Base-by-base conservation (phyloP, 148 eudicot species). In the Spergularia marina region DNA sequence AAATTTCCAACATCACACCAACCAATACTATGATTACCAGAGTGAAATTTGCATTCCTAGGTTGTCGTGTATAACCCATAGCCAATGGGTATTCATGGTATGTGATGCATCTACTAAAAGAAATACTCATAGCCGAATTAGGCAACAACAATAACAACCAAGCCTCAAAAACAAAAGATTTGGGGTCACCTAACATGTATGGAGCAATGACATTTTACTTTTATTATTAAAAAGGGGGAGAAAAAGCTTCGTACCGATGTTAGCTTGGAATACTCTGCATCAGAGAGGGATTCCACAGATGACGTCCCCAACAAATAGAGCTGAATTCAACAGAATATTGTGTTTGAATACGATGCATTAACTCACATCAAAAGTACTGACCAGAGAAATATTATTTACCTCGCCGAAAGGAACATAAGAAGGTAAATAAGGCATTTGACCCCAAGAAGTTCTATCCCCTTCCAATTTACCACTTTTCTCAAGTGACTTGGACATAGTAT, bases 391-490 rank as follows among this genome's bases (percentile, higher is more conserved):
- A 36, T 59, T 17, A 53, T 71, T 64, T 89, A 95, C 99, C 96
- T 95, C 92, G 47, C 99, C 99, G 84, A 95, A 95, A 21, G 99
- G 99, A 25, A 95, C 97, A 82, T 95, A 95, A 39, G 92, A 92
- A 68, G 99, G 99, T 76, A 95, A 87, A 74, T 84, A 85, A 74
- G 99, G 98, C 81, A 92, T 88, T 65, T 89, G 77, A 44, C 83
- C 91, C 99, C 99, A 95, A 60, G 89, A 78, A 65, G 70, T 83
- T 80, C 81, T 82, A 61, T 82, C 85, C 54, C 83, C 89, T 64
- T 47, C 74, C 74, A 53, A 77, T 53, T 25, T 82, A 70, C 82
- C 73, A 57, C 71, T 80, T 77, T 77, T 88, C 40, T 83, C 91
- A 83, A 76, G 68, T 72, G 77, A 74, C 76, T 85, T 89, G 47